These are phyloP conservation scores for Talaromyces verruculosus DNA, from an alignment of 2,329 filamentous ascomycete species.

Conservation along the genomic window DNA sequence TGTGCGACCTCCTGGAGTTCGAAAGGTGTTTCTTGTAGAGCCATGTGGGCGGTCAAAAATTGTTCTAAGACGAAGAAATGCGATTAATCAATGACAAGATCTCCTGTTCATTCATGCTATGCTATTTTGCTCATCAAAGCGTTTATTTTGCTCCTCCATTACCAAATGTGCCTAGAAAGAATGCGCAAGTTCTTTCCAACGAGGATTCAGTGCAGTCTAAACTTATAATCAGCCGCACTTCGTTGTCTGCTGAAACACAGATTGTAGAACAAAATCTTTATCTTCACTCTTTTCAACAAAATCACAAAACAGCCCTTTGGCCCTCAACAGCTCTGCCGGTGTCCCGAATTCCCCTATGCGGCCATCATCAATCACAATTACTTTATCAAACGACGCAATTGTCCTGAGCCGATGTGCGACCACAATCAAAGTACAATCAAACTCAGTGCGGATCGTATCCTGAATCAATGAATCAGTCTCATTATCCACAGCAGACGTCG, in stretches of 20 bases:
- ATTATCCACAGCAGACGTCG: conserved; percentile 73
- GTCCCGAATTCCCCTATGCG: neutral
- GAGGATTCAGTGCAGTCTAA: neutral
- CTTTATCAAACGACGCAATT: conserved; percentile 70
- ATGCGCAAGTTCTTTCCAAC: neutral
- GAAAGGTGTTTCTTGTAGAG: conserved; percentile 1
- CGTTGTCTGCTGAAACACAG: neutral
- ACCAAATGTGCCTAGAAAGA: neutral
- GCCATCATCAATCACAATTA: conserved; percentile 57
- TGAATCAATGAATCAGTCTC: conserved; percentile 70
- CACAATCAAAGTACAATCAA: conserved; percentile 63
- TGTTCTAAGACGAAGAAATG: neutral
- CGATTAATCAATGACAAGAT: neutral
- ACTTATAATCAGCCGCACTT: neutral
- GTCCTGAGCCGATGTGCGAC: conserved; percentile 72
- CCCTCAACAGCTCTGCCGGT: conserved; percentile 10
- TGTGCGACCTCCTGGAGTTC: neutral
- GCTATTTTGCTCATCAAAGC: neutral
- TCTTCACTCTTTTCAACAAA: conserved; percentile 5
- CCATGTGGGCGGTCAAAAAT: neutral
- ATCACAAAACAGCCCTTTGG: neutral
- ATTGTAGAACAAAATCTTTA: neutral
- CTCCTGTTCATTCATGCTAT: neutral
- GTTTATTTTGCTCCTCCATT: neutral
- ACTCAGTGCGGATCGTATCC: conserved; percentile 67